phyloP scores from a whole-genome alignment of 2,329 filamentous ascomycete genomes.

The Fonsecaea monophora region DNA sequence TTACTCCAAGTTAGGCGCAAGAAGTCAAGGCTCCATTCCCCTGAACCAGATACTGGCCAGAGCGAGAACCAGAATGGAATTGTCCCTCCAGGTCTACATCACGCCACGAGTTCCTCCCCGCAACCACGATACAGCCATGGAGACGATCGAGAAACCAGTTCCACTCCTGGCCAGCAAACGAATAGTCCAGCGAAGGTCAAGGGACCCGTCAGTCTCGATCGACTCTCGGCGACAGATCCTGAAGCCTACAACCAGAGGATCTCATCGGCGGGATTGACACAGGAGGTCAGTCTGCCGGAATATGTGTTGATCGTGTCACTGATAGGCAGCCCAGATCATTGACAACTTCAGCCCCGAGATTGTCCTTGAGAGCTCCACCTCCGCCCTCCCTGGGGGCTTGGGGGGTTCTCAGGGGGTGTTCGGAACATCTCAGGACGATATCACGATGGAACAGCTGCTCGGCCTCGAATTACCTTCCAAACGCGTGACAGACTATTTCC shows the following conservation, averaged over 20 bases:
- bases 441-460: slow-evolving; percentile 39
- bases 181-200: slow-evolving; percentile 38
- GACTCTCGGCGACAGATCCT: slow-evolving; percentile 22
- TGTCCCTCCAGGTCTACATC: background rate
- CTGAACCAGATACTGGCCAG: slow-evolving; percentile 4
- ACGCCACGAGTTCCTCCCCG: slow-evolving; percentile 12
- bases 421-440: slow-evolving; percentile 44
- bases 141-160: slow-evolving; percentile 19
- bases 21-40: slow-evolving; percentile 13
- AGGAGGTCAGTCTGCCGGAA: slow-evolving; percentile 22
- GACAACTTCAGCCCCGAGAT: slow-evolving; percentile 34
- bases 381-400: slow-evolving; percentile 30
- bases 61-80: background rate
- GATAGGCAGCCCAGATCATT: slow-evolving; percentile 35
- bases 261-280: slow-evolving; percentile 31
- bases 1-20: slow-evolving; percentile 15
- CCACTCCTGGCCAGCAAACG: slow-evolving; percentile 26
- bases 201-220: slow-evolving; percentile 27
- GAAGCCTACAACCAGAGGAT: slow-evolving; percentile 29
- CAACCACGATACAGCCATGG: slow-evolving; percentile 30
- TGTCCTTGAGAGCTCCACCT: slow-evolving; percentile 30
- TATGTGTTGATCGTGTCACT: background rate
- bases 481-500: slow-evolving; percentile 42
- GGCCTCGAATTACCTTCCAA: slow-evolving; percentile 44
- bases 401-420: slow-evolving; percentile 36